Conservation (phyloP, 129 eudicot species). For the Smallanthus sonchifolius region DNA sequence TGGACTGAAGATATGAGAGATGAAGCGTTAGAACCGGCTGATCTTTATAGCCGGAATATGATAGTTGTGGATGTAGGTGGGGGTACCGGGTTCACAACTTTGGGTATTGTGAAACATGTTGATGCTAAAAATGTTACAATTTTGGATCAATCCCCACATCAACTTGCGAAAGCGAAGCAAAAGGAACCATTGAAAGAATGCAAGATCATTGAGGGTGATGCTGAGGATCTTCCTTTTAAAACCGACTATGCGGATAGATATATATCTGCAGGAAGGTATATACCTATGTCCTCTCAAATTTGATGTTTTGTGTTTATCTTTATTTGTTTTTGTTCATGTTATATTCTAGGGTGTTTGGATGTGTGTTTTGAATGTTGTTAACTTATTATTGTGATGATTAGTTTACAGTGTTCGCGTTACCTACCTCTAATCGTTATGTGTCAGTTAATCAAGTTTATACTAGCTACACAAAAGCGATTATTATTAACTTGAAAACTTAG, state of each 20-base stretch:
- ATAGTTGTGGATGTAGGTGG: conserved; percentile 49
- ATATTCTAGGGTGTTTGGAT: background rate
- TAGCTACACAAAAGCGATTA: no score
- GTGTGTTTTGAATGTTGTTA: background rate
- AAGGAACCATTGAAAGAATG: conserved; percentile 46
- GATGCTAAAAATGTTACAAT: conserved; percentile 46
- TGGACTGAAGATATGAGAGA: conserved; percentile 50
- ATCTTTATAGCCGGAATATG: conserved; percentile 34
- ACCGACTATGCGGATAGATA: conserved; percentile 47
- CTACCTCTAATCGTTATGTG: no score
- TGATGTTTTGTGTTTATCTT: conserved; percentile 4
- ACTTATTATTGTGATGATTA: background rate
- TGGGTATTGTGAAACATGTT: conserved; percentile 48
- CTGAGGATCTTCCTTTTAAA: conserved; percentile 47
- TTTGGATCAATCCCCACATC: conserved; percentile 49
- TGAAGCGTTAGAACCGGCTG: conserved; percentile 47
- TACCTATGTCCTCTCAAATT: background rate
- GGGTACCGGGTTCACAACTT: conserved; percentile 47
- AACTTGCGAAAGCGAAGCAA: conserved; percentile 45
- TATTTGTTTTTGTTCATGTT: background rate
- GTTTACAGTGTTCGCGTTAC: no score
- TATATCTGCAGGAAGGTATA: conserved; percentile 50
- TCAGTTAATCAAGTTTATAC: background rate
- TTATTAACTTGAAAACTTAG: background rate
- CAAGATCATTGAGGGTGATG: conserved; percentile 44